Percentiles rank a stretch among this genome's conserved stretches.
Evolutionary conservation across 2,329 filamentous ascomycete genomes (phyloP).

Genomic region (Neopestalotiopsis sp.): DNA sequence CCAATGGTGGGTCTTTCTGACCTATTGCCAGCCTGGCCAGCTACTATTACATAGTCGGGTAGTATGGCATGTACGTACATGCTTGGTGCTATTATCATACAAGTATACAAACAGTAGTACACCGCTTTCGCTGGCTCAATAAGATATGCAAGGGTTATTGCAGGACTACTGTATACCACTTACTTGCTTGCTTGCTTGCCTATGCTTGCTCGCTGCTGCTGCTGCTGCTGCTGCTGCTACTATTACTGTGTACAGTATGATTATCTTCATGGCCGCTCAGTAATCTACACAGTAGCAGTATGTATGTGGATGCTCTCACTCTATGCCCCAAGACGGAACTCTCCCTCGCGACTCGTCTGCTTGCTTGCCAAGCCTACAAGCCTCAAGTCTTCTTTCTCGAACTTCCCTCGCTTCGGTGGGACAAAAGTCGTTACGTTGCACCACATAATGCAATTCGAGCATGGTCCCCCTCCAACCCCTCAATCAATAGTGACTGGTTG

Average conservation of each 20-base stretch:
- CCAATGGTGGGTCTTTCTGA: background rate
- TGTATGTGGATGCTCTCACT: background rate
- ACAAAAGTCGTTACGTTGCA: background rate
- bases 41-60: background rate
- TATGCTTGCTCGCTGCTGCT: too few relatives aligned
- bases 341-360: background rate
- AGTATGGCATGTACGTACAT: background rate
- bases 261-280: background rate
- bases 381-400: background rate
- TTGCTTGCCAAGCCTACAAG: background rate
- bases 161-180: background rate
- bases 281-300: background rate
- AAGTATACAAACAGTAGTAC: background rate
- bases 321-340: background rate
- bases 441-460: background rate
- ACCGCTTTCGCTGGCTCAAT: background rate
- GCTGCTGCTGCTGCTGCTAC: too few relatives aligned
- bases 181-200: too few relatives aligned
- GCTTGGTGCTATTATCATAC: background rate
- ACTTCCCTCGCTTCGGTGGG: background rate
- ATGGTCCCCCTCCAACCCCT: background rate
- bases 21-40: background rate
- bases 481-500: background rate
- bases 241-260: too few relatives aligned
- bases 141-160: background rate